These are phyloP conservation scores for Geranium incanum DNA, from an alignment of 441 rosid genomes.

Conservation along the genomic window DNA sequence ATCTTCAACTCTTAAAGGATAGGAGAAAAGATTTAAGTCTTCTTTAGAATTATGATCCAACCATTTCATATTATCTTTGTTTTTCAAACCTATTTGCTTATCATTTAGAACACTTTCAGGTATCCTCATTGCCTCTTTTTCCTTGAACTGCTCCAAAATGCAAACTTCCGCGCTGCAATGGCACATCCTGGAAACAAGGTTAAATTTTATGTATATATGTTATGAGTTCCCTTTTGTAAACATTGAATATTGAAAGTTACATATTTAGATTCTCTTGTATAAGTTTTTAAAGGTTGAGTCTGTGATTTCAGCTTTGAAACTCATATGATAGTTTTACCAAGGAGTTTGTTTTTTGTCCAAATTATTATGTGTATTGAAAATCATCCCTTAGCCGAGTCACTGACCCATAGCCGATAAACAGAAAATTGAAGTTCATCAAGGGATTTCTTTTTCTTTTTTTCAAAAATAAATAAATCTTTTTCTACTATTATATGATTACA, in stretches of 20 bases:
- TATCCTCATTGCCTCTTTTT: conserved; percentile 89
- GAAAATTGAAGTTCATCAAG: neutral
- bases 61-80: neutral
- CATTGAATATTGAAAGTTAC: conserved; percentile 3
- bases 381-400: neutral
- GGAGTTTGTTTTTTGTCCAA: neutral
- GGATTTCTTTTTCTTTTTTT: neutral
- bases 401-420: neutral
- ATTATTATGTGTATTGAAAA: neutral
- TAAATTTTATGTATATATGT: conserved; percentile 15
- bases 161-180: conserved; percentile 84
- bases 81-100: conserved; percentile 11
- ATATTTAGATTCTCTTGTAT: neutral
- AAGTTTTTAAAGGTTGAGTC: neutral
- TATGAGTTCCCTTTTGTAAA: neutral
- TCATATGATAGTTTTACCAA: neutral
- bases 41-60: neutral
- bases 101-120: conserved; percentile 41
- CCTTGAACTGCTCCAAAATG: conserved; percentile 89
- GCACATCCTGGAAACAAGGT: conserved; percentile 98
- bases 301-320: neutral
- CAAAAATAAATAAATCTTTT: too few relatives aligned
- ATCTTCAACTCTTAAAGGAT: neutral
- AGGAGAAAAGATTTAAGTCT: neutral
- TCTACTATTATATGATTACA: neutral